phyloP scores from a whole-genome alignment of 176 grass and related monocot species.

The Panicum miliaceum region DNA sequence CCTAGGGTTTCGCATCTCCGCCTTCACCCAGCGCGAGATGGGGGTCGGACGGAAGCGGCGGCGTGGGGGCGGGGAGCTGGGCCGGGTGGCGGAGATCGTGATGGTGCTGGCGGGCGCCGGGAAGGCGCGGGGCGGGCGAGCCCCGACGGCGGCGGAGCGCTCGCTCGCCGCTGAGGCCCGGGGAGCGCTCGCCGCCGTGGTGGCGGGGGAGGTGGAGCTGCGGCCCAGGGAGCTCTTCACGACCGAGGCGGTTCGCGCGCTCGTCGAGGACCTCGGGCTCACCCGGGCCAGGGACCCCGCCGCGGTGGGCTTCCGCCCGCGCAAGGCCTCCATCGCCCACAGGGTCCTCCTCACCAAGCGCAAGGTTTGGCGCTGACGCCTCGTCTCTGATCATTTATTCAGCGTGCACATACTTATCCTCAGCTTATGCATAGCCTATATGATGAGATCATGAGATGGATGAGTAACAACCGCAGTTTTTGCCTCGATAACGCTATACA shows the following conservation, averaged over 20 bases:
- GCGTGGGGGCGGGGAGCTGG: conserved; percentile 41
- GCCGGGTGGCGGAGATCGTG: conserved; percentile 71
- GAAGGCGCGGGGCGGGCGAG: conserved; percentile 56
- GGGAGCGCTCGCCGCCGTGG: conserved; percentile 51
- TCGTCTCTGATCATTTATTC: not conserved
- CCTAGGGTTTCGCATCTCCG: conserved; percentile 23
- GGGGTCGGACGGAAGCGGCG: conserved; percentile 48
- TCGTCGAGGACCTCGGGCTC: conserved; percentile 84
- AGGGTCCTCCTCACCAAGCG: conserved; percentile 66
- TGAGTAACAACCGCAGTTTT: not conserved
- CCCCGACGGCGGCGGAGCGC: conserved; percentile 64
- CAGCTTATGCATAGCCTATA: not conserved
- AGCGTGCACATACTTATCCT: not conserved
- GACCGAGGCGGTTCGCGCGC: conserved; percentile 57
- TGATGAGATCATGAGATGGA: not conserved
- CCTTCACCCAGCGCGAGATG: conserved; percentile 7
- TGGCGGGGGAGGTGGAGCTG: conserved; percentile 34
- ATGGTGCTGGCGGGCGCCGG: conserved; percentile 67
- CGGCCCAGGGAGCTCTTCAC: conserved; percentile 72
- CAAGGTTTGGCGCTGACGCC: conserved; percentile 51
- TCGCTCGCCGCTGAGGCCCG: conserved; percentile 58
- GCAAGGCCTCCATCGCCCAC: conserved; percentile 67
- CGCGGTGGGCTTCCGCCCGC: conserved; percentile 54
- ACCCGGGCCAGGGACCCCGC: conserved; percentile 46
- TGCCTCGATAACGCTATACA: not conserved